These are phyloP conservation scores for Aspergillus latus DNA, from an alignment of 2,329 filamentous ascomycete species.

Conservation along the genomic window DNA sequence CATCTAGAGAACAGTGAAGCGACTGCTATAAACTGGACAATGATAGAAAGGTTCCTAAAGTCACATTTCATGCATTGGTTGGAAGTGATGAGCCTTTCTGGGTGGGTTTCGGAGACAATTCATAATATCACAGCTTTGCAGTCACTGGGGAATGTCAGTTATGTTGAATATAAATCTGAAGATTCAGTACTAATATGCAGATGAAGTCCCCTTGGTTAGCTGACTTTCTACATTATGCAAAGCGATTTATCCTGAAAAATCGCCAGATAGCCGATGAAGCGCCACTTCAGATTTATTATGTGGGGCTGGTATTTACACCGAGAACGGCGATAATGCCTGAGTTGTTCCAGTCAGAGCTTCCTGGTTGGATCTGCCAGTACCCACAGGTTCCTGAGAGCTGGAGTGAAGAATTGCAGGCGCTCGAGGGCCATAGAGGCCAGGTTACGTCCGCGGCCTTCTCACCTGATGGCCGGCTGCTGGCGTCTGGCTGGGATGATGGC, in stretches of 20 bases:
- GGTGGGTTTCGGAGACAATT: constrained; percentile 12
- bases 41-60: constrained; percentile 14
- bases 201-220: background rate
- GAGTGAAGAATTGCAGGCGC: no score
- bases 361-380: no score
- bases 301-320: constrained; percentile 34
- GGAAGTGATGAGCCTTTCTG: constrained; percentile 22
- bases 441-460: no score
- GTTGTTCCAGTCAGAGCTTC: no score
- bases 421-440: no score
- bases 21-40: no score
- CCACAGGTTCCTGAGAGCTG: no score
- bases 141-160: constrained; percentile 13
- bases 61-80: constrained; percentile 28
- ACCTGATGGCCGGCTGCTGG: no score
- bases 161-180: background rate
- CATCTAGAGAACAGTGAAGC: no score
- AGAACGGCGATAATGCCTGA: constrained; percentile 16
- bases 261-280: constrained; percentile 26
- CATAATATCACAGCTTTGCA: constrained; percentile 7
- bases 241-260: constrained; percentile 31
- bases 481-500: no score
- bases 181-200: background rate
- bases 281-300: constrained; percentile 38
- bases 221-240: constrained; percentile 31